Percentiles rank a stretch among this genome's conserved stretches.
Evolutionary conservation across 306 rosid species (phyloP).

Genomic region (Senna tora): DNA sequence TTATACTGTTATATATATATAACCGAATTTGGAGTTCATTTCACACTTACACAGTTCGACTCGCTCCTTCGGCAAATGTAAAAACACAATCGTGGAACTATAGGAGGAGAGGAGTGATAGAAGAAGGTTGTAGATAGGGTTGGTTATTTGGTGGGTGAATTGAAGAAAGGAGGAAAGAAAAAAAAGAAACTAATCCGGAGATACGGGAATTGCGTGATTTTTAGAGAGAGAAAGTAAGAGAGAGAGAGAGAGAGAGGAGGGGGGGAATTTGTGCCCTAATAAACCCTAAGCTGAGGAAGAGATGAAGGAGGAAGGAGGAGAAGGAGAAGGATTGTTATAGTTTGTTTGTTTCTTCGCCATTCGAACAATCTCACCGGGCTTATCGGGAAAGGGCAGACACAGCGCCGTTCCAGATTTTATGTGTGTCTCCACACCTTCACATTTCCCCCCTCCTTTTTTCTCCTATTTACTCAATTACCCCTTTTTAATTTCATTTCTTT

Average conservation of each 20-base stretch:
- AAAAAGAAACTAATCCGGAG: background rate
- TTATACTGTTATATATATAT: too few relatives aligned
- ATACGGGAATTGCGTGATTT: slow-evolving; percentile 40
- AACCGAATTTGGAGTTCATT: slow-evolving; percentile 35
- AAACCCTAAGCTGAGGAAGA: background rate
- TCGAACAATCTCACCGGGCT: slow-evolving; percentile 41
- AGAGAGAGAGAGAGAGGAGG: background rate
- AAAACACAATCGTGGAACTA: background rate
- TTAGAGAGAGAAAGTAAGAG: slow-evolving; percentile 14
- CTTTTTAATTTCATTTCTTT: background rate
- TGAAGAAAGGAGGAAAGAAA: slow-evolving; percentile 43
- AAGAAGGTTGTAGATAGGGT: slow-evolving; percentile 31
- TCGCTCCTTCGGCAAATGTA: slow-evolving; percentile 13
- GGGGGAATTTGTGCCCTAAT: slow-evolving; percentile 5
- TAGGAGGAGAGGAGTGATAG: background rate
- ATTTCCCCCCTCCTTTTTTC: slow-evolving; percentile 44
- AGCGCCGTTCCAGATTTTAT: slow-evolving; percentile 38
- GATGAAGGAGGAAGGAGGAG: background rate
- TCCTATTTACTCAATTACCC: slow-evolving; percentile 34
- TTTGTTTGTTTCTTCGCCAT: slow-evolving; percentile 21
- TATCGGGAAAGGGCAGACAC: slow-evolving; percentile 49
- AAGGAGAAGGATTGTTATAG: too few relatives aligned
- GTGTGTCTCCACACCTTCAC: slow-evolving; percentile 11
- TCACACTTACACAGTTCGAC: slow-evolving; percentile 31
- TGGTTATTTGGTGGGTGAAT: slow-evolving; percentile 36